Percentiles rank a stretch among this genome's conserved stretches.
Conservation (phyloP, 352 stramenopile species). For the Pythium apleroticum region DNA sequence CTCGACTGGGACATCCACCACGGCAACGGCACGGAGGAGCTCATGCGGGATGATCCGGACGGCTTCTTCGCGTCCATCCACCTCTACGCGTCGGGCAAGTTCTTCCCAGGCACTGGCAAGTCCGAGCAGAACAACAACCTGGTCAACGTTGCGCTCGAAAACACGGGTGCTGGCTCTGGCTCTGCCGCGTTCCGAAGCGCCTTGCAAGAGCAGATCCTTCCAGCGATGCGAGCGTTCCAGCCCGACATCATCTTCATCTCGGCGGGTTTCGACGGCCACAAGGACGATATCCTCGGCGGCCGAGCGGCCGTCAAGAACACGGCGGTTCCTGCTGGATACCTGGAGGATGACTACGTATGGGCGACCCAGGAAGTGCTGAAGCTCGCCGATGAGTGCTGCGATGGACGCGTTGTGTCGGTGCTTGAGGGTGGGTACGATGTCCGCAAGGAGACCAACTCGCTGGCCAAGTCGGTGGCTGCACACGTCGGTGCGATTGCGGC, state of each 20-base stretch:
- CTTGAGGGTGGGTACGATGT: slow-evolving; percentile 88
- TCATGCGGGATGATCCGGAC: slow-evolving; percentile 79
- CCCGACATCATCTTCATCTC: slow-evolving; percentile 90
- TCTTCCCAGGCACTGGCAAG: slow-evolving; percentile 79
- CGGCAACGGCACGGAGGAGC: slow-evolving; percentile 97
- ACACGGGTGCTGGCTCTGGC: slow-evolving; percentile 60
- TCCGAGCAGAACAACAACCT: slow-evolving; percentile 54
- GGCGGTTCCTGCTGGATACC: slow-evolving; percentile 73
- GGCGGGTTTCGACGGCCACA: slow-evolving; percentile 85
- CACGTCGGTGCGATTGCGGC: slow-evolving; percentile 73
- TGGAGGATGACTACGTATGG: slow-evolving; percentile 85
- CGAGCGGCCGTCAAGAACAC: slow-evolving; percentile 74
- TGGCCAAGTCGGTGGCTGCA: slow-evolving; percentile 78
- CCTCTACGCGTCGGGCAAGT: slow-evolving; percentile 69
- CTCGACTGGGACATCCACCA: slow-evolving; percentile 99
- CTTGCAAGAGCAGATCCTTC: slow-evolving; percentile 59
- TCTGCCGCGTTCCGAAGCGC: slow-evolving; percentile 67
- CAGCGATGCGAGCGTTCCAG: slow-evolving; percentile 69
- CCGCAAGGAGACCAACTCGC: slow-evolving; percentile 73
- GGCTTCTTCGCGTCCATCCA: slow-evolving; percentile 86
- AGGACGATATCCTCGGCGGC: slow-evolving; percentile 82
- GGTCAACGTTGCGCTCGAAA: slow-evolving; percentile 80
- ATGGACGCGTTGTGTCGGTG: slow-evolving; percentile 81
- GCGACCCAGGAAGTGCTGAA: slow-evolving; percentile 76
- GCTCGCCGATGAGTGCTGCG: slow-evolving; percentile 71